phyloP scores from a whole-genome alignment of 495 filamentous ascomycete species.

The Extremus antarcticus region DNA sequence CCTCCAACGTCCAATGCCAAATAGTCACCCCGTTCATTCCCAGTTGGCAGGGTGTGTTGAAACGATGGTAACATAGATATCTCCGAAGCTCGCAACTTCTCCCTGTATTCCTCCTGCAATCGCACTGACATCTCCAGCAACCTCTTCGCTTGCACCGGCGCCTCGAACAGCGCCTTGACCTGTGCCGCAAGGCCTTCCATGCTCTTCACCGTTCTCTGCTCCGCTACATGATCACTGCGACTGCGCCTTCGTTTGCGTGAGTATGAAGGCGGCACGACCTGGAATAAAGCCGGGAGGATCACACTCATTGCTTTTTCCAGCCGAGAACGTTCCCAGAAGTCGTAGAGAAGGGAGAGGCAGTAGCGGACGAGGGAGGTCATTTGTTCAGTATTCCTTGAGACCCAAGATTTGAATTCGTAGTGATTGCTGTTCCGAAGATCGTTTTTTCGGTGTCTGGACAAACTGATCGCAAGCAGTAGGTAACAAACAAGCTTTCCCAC shows the following conservation, averaged over 20 bases:
- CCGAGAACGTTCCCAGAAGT: conserved; percentile 44
- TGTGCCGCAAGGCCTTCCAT: conserved; percentile 44
- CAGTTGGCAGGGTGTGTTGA: conserved; percentile 50
- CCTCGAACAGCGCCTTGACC: conserved; percentile 38
- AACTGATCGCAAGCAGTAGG: no score
- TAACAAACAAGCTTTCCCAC: no score
- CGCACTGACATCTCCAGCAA: conserved; percentile 46
- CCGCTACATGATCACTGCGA: conserved; percentile 24
- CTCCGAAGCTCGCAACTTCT: conserved; percentile 42
- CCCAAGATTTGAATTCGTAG: no score
- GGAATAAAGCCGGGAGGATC: conserved; percentile 42
- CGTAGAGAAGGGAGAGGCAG: conserved; percentile 29
- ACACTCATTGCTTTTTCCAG: conserved; percentile 41
- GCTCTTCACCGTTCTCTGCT: conserved; percentile 18
- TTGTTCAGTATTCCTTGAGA: no score
- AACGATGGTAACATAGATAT: conserved; percentile 59
- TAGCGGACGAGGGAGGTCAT: conserved; percentile 12
- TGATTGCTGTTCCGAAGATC: no score
- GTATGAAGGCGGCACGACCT: conserved; percentile 31
- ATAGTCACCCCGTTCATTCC: conserved; percentile 48
- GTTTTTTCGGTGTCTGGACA: no score
- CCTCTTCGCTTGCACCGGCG: conserved; percentile 28
- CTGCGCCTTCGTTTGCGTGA: conserved; percentile 17
- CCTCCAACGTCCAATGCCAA: conserved; percentile 57
- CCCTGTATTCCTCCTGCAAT: conserved; percentile 48